Percentiles rank a stretch among this genome's conserved stretches.
Evolutionary conservation across 441 rosid genomes (phyloP).

Genomic region (Adansonia gregorii): DNA sequence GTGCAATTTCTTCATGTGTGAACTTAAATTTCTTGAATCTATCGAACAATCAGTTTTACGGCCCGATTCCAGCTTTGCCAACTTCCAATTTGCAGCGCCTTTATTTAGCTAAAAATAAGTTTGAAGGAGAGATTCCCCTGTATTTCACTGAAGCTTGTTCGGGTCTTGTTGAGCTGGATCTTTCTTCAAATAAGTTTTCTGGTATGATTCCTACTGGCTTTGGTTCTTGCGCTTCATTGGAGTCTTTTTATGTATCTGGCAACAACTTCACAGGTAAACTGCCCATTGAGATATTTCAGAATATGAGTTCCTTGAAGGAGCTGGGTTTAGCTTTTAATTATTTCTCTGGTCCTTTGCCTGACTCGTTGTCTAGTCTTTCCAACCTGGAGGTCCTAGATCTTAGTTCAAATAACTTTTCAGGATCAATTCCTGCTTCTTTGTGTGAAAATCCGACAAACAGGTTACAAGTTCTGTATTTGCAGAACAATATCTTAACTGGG

Average conservation of each 20-base stretch:
- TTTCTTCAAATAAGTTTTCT: slow-evolving; percentile 64
- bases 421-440: slow-evolving; percentile 58
- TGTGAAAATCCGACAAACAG: slow-evolving; percentile 58
- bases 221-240: slow-evolving; percentile 60
- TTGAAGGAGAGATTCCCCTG: slow-evolving; percentile 73
- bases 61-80: slow-evolving; percentile 63
- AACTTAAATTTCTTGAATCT: slow-evolving; percentile 63
- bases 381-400: slow-evolving; percentile 67
- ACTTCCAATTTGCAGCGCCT: slow-evolving; percentile 53
- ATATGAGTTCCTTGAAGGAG: slow-evolving; percentile 60
- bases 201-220: slow-evolving; percentile 70
- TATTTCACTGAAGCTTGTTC: slow-evolving; percentile 64
- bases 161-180: slow-evolving; percentile 70
- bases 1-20: slow-evolving; percentile 54
- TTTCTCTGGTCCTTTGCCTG: slow-evolving; percentile 67
- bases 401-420: slow-evolving; percentile 75
- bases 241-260: slow-evolving; percentile 54
- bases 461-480: slow-evolving; percentile 68
- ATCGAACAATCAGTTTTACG: slow-evolving; percentile 63
- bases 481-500: slow-evolving; percentile 72
- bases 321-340: slow-evolving; percentile 66
- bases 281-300: slow-evolving; percentile 59
- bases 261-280: slow-evolving; percentile 73
- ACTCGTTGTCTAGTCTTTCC: slow-evolving; percentile 57
- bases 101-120: slow-evolving; percentile 51